Evolutionary conservation across 495 filamentous ascomycete genomes (phyloP).

Genomic region (Penicillium coprophilum): DNA sequence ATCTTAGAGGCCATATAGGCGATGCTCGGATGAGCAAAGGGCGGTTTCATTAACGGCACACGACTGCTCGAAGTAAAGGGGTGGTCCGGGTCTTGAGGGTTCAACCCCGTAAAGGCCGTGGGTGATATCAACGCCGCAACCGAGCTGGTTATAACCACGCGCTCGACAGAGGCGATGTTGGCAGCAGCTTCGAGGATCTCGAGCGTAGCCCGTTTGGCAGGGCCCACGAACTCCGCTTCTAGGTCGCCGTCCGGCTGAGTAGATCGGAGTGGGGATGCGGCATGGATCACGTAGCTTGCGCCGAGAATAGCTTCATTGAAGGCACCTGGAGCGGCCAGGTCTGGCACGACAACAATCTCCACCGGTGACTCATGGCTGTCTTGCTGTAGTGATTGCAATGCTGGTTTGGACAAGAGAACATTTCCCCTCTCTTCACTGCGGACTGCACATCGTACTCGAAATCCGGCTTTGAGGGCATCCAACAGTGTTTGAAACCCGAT

Average conservation of each 20-base stretch:
- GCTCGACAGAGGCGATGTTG: not conserved
- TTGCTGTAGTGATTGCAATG: not conserved
- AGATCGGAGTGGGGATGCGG: not conserved
- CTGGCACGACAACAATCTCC: not conserved
- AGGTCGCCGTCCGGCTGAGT: not conserved
- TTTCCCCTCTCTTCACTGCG: not conserved
- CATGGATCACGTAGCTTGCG: not conserved
- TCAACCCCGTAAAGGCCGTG: not conserved
- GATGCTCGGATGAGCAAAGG: not conserved
- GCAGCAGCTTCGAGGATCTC: conserved; percentile 4
- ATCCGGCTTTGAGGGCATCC: conserved; percentile 1
- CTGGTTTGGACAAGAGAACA: not conserved
- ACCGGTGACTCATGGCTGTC: not conserved
- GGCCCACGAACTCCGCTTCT: not conserved
- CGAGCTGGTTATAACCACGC: conserved; percentile 2
- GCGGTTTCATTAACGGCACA: not conserved
- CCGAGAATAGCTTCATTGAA: not conserved
- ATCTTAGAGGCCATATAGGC: not conserved
- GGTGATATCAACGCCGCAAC: not conserved
- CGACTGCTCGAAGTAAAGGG: not conserved
- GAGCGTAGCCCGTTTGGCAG: not conserved
- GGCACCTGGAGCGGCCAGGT: not conserved
- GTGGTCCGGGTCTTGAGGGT: not conserved
- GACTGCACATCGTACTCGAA: conserved; percentile 1
- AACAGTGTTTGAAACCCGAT: not conserved